Base-by-base conservation (phyloP, 2,329 filamentous ascomycete genomes). In the Huntiella savannae region DNA sequence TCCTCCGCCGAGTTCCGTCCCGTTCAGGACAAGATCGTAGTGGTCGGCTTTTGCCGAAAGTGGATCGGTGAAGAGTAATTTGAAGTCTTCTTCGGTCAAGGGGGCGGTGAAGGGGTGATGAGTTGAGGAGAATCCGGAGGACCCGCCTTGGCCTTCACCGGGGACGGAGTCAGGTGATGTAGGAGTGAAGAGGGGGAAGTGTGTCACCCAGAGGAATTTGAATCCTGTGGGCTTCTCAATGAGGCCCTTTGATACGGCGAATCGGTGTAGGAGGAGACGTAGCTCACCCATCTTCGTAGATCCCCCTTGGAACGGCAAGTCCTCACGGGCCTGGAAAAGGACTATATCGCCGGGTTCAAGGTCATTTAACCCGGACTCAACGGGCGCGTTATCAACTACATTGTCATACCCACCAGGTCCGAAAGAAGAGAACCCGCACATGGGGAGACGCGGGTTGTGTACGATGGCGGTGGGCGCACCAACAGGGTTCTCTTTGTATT, bases 51-150 rank as follows among this genome's bases (percentile, higher is more conserved):
- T 74, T 1, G 76, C 85, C 40, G 69, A 62, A 1, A 85, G 67
- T 0, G 91, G 88, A 36, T 86, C 69, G 0, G 69, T 77, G 34
- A 77, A 67, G 1, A 96, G 73, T 1, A 84, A 62, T 35, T 85
- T 78, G 12, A 93, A 71, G 57, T 96, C 87, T 4, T 66, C 64
- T 0, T 70, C 60, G 0, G 75, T 75, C 33, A 82, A 75, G 0
- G 91, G 91, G 0, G 91, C 83, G 0, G 91, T 98, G 62, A 98
- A 98, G 0, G 91, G 91, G 59, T 98, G 91, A 57, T 98, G 91
- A 0, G 87, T 94, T 1, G 88, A 79, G 7, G 79, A 76, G 55
- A 96, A 77, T 4, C 87, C 86, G 0, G 86, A 76, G 1, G 68
- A 61, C 13, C 86, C 86, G 45, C 83, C 85, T 62, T 96, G 87